phyloP scores from a whole-genome alignment of 495 filamentous ascomycete species.

The Cercophora scortea region DNA sequence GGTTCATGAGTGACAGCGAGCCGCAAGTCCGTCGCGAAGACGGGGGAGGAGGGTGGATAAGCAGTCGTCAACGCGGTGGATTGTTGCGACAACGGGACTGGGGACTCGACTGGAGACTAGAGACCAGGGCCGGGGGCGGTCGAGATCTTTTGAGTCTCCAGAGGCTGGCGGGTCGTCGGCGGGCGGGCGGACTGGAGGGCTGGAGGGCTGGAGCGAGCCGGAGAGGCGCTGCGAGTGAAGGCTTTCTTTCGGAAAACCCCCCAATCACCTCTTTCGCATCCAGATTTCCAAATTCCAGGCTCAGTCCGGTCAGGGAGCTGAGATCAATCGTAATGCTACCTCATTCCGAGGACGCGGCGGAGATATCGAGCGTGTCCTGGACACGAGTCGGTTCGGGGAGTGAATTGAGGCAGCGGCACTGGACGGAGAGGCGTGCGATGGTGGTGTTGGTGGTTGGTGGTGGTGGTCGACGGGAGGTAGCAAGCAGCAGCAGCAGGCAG shows the following conservation, averaged over 20 bases:
- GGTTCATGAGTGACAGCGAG: slow-evolving; percentile 37
- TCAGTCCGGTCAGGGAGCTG: slow-evolving; percentile 50
- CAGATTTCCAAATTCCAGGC: slow-evolving; percentile 10
- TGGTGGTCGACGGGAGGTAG: background rate
- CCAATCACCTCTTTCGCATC: too few species aligned
- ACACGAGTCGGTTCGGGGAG: slow-evolving; percentile 1
- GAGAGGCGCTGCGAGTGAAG: background rate
- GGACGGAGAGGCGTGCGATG: background rate
- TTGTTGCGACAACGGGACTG: too few species aligned
- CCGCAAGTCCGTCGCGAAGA: slow-evolving; percentile 13
- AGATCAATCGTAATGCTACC: slow-evolving; percentile 41
- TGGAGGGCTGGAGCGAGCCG: background rate
- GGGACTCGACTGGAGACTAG: too few species aligned
- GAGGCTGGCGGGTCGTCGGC: slow-evolving; percentile 5
- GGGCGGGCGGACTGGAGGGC: background rate
- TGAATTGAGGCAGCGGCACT: background rate
- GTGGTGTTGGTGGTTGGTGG: background rate
- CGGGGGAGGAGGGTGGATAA: slow-evolving; percentile 6
- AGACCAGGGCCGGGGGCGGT: too few species aligned
- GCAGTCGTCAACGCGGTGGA: slow-evolving; percentile 1
- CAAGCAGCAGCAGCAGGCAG: too few species aligned
- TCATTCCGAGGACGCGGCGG: slow-evolving; percentile 35
- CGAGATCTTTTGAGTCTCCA: too few species aligned
- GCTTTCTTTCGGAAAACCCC: background rate
- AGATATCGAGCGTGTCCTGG: slow-evolving; percentile 10